Conservation (phyloP, 179 eudicot species). For the Nepenthes alata region DNA sequence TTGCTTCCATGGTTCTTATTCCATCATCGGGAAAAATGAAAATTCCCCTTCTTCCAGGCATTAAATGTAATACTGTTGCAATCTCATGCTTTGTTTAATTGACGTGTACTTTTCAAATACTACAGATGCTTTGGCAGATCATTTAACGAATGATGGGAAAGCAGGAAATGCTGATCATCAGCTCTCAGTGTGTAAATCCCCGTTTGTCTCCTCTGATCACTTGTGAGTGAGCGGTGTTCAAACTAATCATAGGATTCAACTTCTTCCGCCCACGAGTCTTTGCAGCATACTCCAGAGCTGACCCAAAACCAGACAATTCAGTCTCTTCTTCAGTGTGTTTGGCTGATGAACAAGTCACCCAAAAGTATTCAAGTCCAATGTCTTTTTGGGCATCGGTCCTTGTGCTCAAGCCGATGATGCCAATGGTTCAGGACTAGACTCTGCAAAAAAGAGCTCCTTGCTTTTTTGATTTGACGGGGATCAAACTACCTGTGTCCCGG, state of each 20-base stretch:
- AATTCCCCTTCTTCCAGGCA: too few species aligned
- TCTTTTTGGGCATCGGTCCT: constrained; percentile 3
- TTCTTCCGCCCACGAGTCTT: constrained; percentile 7
- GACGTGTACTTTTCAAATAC: constrained; percentile 1
- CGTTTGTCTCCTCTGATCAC: constrained; percentile 1
- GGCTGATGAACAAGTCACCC: constrained; percentile 18
- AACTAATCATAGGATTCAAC: constrained; percentile 8
- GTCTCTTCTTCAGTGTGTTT: constrained; percentile 5
- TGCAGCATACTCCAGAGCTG: constrained; percentile 5
- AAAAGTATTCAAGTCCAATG: constrained; percentile 5
- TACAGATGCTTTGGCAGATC: constrained; percentile 2
- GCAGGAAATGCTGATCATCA: neutral
- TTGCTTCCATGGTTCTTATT: too few species aligned
- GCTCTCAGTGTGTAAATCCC: neutral
- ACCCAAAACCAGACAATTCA: neutral
- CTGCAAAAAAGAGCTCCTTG: neutral
- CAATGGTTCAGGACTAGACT: constrained; percentile 14
- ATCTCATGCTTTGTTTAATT: too few species aligned
- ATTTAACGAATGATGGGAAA: neutral
- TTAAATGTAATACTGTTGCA: neutral
- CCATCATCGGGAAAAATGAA: too few species aligned
- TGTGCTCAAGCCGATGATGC: constrained; percentile 12
- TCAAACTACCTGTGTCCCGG: constrained; percentile 8
- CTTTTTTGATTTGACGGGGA: constrained; percentile 5
- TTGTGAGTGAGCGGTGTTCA: neutral